These are phyloP conservation scores for Lumnitzera racemosa DNA, from an alignment of 345 rosid species.

Conservation along the genomic window DNA sequence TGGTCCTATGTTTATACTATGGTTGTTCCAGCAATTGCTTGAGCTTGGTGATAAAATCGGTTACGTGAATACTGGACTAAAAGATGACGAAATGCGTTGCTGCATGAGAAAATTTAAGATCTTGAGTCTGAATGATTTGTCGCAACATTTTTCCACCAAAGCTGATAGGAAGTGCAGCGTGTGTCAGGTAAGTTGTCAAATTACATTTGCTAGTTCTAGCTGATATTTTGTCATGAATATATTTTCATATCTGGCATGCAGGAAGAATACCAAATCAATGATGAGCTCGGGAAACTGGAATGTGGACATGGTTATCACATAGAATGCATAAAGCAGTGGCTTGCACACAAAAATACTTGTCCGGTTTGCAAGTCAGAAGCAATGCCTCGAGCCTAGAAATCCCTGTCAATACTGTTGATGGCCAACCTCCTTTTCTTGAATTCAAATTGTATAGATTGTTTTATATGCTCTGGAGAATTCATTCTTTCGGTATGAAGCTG, in stretches of 20 bases:
- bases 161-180: slow-evolving; percentile 72
- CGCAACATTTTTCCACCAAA: slow-evolving; percentile 15
- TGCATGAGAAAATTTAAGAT: slow-evolving; percentile 61
- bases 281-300: slow-evolving; percentile 57
- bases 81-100: slow-evolving; percentile 59
- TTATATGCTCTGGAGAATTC: slow-evolving; percentile 8
- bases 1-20: neutral
- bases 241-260: slow-evolving; percentile 14
- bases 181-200: slow-evolving; percentile 54
- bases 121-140: slow-evolving; percentile 24
- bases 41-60: slow-evolving; percentile 93
- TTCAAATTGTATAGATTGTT: slow-evolving; percentile 30
- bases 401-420: neutral
- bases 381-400: slow-evolving; percentile 28
- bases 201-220: neutral
- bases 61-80: slow-evolving; percentile 69
- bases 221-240: neutral
- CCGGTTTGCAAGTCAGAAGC: slow-evolving; percentile 76
- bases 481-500: neutral
- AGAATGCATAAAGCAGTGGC: slow-evolving; percentile 83
- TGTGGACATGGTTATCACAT: slow-evolving; percentile 82
- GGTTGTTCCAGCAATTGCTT: slow-evolving; percentile 53
- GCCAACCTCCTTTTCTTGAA: neutral
- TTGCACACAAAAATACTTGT: slow-evolving; percentile 67
- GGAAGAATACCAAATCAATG: slow-evolving; percentile 74